Conservation (phyloP, 192 early-diverging fungal genomes). For the Podila horticola region DNA sequence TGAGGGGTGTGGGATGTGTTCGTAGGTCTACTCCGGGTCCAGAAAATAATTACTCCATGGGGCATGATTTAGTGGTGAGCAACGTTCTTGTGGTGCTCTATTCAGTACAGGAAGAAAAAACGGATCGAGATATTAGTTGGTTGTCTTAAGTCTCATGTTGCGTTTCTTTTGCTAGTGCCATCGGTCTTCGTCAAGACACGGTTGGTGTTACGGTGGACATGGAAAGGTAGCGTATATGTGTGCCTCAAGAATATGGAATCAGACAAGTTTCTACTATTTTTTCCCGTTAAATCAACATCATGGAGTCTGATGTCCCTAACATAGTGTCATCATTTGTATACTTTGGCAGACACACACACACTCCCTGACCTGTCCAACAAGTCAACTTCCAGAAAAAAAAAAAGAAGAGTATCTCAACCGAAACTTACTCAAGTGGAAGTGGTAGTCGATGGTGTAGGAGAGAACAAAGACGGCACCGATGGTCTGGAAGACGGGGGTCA, state of each 20-base stretch:
- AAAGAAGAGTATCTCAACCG: neutral
- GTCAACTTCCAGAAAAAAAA: neutral
- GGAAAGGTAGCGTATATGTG: too few species aligned
- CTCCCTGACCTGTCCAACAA: too few species aligned
- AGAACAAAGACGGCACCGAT: slow-evolving; percentile 66
- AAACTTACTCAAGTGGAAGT: slow-evolving; percentile 79
- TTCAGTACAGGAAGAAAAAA: neutral
- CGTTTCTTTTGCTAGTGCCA: neutral
- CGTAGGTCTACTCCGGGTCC: neutral
- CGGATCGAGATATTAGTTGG: neutral
- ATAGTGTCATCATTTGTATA: slow-evolving; percentile 21
- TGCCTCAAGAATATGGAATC: neutral
- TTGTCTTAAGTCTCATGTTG: neutral
- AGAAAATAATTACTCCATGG: neutral
- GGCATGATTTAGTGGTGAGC: slow-evolving; percentile 74
- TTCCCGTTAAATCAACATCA: slow-evolving; percentile 24
- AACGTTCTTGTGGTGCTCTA: slow-evolving; percentile 85
- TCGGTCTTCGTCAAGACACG: neutral
- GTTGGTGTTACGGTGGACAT: neutral
- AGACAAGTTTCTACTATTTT: slow-evolving; percentile 16
- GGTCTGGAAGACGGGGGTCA: slow-evolving; percentile 72
- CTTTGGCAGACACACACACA: too few species aligned
- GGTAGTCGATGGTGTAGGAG: slow-evolving; percentile 78
- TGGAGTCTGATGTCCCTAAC: slow-evolving; percentile 23
- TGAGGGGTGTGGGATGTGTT: neutral